These are phyloP conservation scores for Trichoderma guizhouense DNA, from an alignment of 2,329 filamentous ascomycete genomes.

Conservation along the genomic window DNA sequence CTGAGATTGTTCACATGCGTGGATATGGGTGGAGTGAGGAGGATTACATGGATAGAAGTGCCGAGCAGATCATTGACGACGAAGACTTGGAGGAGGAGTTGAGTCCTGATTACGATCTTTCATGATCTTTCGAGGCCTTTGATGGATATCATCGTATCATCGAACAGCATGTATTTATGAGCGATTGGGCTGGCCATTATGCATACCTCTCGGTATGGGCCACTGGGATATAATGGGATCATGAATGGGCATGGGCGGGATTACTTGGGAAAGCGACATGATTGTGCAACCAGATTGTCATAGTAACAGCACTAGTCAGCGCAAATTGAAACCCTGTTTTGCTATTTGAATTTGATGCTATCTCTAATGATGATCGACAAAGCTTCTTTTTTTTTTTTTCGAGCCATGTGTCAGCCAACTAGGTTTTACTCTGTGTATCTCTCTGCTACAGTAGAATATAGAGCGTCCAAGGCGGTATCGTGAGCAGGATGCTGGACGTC, in stretches of 20 bases:
- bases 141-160: neutral
- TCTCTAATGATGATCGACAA: neutral
- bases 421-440: neutral
- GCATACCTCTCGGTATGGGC: neutral
- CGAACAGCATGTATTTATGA: neutral
- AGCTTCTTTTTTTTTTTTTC: neutral
- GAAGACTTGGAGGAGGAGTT: too few species aligned
- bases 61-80: neutral
- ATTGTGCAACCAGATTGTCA: neutral
- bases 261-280: neutral
- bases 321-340: neutral
- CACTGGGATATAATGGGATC: neutral
- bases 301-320: neutral
- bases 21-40: slow-evolving; percentile 3
- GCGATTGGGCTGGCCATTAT: neutral
- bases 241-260: neutral
- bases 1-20: neutral
- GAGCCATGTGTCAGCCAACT: neutral
- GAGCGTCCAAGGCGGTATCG: neutral
- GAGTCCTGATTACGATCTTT: neutral
- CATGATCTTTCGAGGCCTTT: too few species aligned
- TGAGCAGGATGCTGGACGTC: neutral
- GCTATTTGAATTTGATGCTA: neutral
- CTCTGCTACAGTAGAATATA: neutral
- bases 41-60: neutral